Evolutionary conservation across 495 filamentous ascomycete species (phyloP).

Genomic region (Parmelia sp.): DNA sequence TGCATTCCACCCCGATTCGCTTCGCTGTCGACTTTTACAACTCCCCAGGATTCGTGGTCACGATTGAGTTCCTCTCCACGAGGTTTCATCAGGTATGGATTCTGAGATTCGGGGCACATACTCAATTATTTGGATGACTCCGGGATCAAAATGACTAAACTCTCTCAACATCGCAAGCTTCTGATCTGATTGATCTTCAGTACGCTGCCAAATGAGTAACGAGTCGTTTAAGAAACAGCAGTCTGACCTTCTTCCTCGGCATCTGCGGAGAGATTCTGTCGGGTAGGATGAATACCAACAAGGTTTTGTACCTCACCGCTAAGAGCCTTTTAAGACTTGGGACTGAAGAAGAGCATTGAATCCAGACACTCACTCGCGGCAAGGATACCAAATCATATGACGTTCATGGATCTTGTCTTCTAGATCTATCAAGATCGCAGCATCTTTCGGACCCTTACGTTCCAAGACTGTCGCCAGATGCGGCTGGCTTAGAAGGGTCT

Average conservation of each 20-base stretch:
- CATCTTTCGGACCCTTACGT: conserved; percentile 21
- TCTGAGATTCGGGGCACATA: conserved; percentile 1
- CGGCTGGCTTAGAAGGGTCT: conserved; percentile 29
- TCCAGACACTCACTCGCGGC: conserved; percentile 26
- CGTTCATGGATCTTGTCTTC: conserved; percentile 20
- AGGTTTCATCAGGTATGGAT: conserved; percentile 6
- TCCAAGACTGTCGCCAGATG: conserved; percentile 23
- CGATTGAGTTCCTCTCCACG: background rate
- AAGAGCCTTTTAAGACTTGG: background rate
- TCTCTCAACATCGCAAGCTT: conserved; percentile 24
- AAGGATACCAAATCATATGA: conserved; percentile 34
- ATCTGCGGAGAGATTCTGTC: conserved; percentile 14
- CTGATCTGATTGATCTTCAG: conserved; percentile 16
- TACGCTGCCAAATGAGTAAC: conserved; percentile 19
- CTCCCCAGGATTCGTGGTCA: conserved; percentile 7
- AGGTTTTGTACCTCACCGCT: conserved; percentile 40
- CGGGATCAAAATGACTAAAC: conserved; percentile 23
- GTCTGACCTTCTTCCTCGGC: conserved; percentile 7
- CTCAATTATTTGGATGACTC: conserved; percentile 26
- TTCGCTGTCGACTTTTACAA: conserved; percentile 7
- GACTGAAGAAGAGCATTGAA: background rate
- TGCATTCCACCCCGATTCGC: background rate
- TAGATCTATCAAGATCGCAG: conserved; percentile 24
- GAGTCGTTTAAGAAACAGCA: conserved; percentile 1
- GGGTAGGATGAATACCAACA: conserved; percentile 36